Percentiles rank a stretch among this genome's conserved stretches.
phyloP scores from a whole-genome alignment of 495 filamentous ascomycete genomes.

The Chaetomidium leptoderma region DNA sequence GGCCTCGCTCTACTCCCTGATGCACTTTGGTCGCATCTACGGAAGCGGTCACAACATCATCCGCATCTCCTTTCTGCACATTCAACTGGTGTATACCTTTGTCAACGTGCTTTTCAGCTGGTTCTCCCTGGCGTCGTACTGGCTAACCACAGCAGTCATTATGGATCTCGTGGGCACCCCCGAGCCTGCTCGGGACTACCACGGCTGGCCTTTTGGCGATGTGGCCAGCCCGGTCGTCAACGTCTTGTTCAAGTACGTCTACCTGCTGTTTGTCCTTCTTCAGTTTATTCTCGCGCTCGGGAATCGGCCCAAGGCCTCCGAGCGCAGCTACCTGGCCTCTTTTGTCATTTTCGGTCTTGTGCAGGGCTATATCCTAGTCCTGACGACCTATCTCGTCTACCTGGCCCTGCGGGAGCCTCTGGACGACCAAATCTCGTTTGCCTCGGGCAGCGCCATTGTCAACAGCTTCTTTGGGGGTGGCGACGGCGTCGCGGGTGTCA shows the following conservation, averaged over 20 bases:
- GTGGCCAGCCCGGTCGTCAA: constrained; percentile 86
- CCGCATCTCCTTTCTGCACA: constrained; percentile 97
- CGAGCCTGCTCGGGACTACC: constrained; percentile 41
- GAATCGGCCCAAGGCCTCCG: constrained; percentile 93
- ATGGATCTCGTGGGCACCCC: constrained; percentile 88
- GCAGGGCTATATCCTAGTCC: constrained; percentile 83
- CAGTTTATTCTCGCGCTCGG: constrained; percentile 97
- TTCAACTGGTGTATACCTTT: constrained; percentile 94
- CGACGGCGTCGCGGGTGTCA: constrained; percentile 64
- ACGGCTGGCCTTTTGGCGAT: constrained; percentile 78
- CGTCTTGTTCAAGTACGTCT: constrained; percentile 84
- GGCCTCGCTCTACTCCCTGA: constrained; percentile 91
- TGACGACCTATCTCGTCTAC: constrained; percentile 83
- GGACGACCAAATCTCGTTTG: constrained; percentile 41
- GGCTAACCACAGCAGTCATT: constrained; percentile 92
- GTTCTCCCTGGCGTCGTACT: constrained; percentile 93
- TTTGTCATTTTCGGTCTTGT: constrained; percentile 84
- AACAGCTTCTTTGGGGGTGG: constrained; percentile 73
- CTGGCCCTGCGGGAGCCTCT: constrained; percentile 62
- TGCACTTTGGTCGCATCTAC: constrained; percentile 99
- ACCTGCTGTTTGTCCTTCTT: constrained; percentile 81
- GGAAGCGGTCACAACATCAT: constrained; percentile 94
- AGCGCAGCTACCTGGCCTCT: constrained; percentile 83
- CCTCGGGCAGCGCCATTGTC: constrained; percentile 51
- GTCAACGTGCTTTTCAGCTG: constrained; percentile 86